Conservation (phyloP, 2,329 filamentous ascomycete species). For the Pseudocercospora fuligena region DNA sequence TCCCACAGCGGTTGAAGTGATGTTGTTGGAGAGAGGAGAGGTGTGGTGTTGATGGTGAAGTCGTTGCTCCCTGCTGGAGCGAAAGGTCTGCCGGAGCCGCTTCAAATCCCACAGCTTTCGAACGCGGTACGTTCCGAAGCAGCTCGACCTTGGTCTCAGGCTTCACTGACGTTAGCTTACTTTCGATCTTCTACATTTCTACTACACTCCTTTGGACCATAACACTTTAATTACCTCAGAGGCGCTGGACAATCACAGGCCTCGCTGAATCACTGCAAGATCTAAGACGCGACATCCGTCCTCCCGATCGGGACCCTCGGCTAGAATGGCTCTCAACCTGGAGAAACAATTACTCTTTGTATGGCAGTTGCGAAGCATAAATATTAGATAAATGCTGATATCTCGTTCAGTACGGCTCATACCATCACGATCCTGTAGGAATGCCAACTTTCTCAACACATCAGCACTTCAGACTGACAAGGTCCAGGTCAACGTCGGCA, state of each 20-base stretch:
- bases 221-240: not conserved
- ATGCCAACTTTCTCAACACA: not conserved
- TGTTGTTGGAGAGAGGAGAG: conserved; percentile 33
- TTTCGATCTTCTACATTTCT: not conserved
- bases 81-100: not conserved
- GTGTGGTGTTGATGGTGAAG: conserved; percentile 30
- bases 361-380: conserved; percentile 47
- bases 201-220: not conserved
- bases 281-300: not conserved
- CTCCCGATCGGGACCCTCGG: conserved; percentile 1
- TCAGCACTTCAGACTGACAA: conserved; percentile 19
- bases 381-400: conserved; percentile 20
- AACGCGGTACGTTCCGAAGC: not conserved
- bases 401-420: conserved; percentile 72
- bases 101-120: not conserved
- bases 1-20: conserved; percentile 37
- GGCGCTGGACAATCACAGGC: not conserved
- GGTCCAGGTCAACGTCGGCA: conserved; percentile 71
- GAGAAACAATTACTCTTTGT: conserved; percentile 84
- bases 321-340: conserved; percentile 66
- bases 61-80: conserved; percentile 9
- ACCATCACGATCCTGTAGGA: conserved; percentile 74
- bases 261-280: not conserved
- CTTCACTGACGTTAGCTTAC: not conserved
- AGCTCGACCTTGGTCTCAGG: not conserved